Evolutionary conservation across 2,329 filamentous ascomycete genomes (phyloP), one percentile per base, ranked within the genome.

Genomic region (Trichophyton simii): DNA sequence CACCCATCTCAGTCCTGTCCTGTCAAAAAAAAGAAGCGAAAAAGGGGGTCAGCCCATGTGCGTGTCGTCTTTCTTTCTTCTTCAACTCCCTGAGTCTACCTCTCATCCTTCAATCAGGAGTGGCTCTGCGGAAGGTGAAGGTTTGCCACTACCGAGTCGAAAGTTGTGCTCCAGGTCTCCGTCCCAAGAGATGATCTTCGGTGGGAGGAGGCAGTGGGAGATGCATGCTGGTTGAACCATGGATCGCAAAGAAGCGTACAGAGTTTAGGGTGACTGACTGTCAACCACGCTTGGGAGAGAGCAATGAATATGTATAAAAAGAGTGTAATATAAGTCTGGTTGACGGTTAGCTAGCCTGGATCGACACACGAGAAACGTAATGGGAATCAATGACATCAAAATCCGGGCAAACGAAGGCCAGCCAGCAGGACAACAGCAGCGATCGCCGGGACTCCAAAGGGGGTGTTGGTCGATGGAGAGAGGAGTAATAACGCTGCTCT

Each of bases 21-120:
- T 55, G 52, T 55, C 52, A 55, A 15, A 38, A 31, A 31, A 7
- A 31, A 31, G 6, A 31, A 8, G 6, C 6, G 6, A 31, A 31
- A 55, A 55, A 34, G 28, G 28, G 52, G 52, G 52, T 54, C 15
- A 55, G 20, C 11, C 52, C 52, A 55, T 55, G 52, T 55, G 52
- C 20, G 15, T 54, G n/a, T 36, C 15, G 15, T 36, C 34, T n/a
- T 9, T 22, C 22, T 36, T n/a, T 25, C n/a, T 55, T 4, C 20
- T 13, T 13, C 22, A 22, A 22, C 22, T 7, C 1, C 6, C n/a
- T n/a, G n/a, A n/a, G n/a, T n/a, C n/a, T n/a, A n/a, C n/a, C 28
- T 31, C 28, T 7, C 1, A 7, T 7, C 28, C 28, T 38, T 13
- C 34, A 36, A 18, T 15, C n/a, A 20, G 28, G 18, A 20, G 28